These are phyloP conservation scores for Raffaelea arxii DNA, from an alignment of 2,329 filamentous ascomycete genomes.

Conservation along the genomic window DNA sequence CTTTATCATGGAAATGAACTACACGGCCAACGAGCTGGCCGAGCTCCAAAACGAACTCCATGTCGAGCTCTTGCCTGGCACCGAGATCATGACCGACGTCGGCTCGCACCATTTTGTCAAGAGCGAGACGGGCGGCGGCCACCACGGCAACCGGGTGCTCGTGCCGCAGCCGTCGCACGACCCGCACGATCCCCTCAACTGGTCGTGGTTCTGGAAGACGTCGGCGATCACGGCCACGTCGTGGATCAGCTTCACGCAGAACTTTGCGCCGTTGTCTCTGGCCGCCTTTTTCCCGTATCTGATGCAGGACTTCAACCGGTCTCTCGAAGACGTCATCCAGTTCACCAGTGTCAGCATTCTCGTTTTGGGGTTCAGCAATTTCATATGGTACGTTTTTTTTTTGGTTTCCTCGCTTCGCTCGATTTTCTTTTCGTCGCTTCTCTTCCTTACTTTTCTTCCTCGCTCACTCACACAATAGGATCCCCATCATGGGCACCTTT, in stretches of 20 bases:
- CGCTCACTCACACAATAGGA: slow-evolving; percentile 12
- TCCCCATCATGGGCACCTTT: slow-evolving; percentile 35
- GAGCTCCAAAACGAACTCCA: slow-evolving; percentile 14
- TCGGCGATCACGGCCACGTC: slow-evolving; percentile 24
- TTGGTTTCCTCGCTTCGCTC: too few species aligned
- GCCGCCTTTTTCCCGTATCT: slow-evolving; percentile 50
- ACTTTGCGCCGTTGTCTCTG: slow-evolving; percentile 24
- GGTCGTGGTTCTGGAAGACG: slow-evolving; percentile 36
- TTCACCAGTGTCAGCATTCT: slow-evolving; percentile 38
- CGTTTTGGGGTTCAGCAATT: slow-evolving; percentile 39
- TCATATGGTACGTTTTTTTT: slow-evolving; percentile 30
- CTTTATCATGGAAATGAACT: slow-evolving; percentile 4
- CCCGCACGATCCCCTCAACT: slow-evolving; percentile 39
- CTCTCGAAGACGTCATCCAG: slow-evolving; percentile 38
- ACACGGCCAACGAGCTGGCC: slow-evolving; percentile 8
- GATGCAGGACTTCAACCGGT: slow-evolving; percentile 43
- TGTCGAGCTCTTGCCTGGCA: slow-evolving; percentile 24
- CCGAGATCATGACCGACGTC: slow-evolving; percentile 38
- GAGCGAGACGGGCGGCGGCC: slow-evolving; percentile 22
- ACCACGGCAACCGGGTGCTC: slow-evolving; percentile 31
- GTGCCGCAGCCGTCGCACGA: slow-evolving; percentile 37
- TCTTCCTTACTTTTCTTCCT: too few species aligned
- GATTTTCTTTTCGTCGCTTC: too few species aligned
- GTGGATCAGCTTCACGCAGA: slow-evolving; percentile 31
- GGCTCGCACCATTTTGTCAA: slow-evolving; percentile 57